These are phyloP conservation scores for Metarhizium rileyi DNA, from an alignment of 2,329 filamentous ascomycete species.

Conservation along the genomic window DNA sequence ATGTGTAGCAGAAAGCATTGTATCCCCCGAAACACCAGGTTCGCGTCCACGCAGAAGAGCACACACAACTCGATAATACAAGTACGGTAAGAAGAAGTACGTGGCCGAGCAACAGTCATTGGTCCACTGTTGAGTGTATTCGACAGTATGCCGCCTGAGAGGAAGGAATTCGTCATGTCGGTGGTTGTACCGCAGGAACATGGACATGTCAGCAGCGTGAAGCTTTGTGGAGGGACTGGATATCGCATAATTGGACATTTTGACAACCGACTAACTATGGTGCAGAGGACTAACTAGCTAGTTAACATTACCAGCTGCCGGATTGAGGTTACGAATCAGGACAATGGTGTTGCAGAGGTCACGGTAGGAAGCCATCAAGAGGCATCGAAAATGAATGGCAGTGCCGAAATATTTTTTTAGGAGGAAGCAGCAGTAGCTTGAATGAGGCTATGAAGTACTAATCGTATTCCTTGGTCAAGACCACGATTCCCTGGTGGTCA, in stretches of 20 bases:
- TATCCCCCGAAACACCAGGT: conserved; percentile 20
- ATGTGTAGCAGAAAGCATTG: conserved; percentile 15
- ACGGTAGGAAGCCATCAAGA: too few relatives aligned
- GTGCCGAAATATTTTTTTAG: too few relatives aligned
- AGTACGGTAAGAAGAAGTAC: conserved; percentile 11
- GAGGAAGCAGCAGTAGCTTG: background rate
- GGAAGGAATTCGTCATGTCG: conserved; percentile 12
- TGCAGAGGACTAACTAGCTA: conserved; percentile 18
- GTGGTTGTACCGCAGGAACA: conserved; percentile 15
- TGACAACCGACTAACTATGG: conserved; percentile 13
- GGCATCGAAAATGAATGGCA: too few relatives aligned
- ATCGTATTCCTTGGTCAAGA: background rate
- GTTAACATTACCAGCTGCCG: conserved; percentile 8
- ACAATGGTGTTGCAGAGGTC: too few relatives aligned
- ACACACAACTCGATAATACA: conserved; percentile 19
- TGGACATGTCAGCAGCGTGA: conserved; percentile 17
- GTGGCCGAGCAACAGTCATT: conserved; percentile 15
- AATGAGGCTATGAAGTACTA: background rate
- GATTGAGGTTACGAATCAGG: background rate
- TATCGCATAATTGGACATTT: conserved; percentile 4
- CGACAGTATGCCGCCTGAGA: conserved; percentile 16
- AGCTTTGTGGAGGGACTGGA: conserved; percentile 15
- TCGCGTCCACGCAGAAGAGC: conserved; percentile 14
- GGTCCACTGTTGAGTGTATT: conserved; percentile 20
- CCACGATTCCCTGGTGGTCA: background rate